These are phyloP conservation scores for Penicillium psychrofluorescens DNA, from an alignment of 495 filamentous ascomycete species.

Conservation along the genomic window DNA sequence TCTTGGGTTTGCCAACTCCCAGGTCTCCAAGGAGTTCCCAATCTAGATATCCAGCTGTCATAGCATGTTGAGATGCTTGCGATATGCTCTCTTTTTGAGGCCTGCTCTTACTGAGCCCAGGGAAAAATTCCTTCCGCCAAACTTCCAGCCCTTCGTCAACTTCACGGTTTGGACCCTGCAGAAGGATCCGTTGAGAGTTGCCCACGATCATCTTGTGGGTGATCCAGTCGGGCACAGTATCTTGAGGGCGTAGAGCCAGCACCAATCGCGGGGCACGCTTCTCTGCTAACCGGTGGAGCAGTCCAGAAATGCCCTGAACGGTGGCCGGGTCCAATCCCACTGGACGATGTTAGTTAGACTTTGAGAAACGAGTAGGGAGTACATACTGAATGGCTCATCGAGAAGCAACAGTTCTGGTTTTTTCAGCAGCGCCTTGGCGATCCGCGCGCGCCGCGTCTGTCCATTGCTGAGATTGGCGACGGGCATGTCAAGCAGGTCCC, in stretches of 20 bases:
- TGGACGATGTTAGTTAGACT: conserved; percentile 9
- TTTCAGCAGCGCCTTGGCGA: conserved; percentile 74
- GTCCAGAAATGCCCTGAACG: conserved; percentile 54
- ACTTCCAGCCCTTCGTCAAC: conserved; percentile 13
- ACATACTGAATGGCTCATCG: conserved; percentile 85
- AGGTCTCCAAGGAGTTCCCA: conserved; percentile 25
- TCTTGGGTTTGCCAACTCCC: conserved; percentile 1
- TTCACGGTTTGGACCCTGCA: conserved; percentile 20
- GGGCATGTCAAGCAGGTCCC: conserved; percentile 62
- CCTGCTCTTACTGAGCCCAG: too few relatives aligned
- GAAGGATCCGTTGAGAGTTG: conserved; percentile 48
- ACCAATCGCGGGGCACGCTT: conserved; percentile 62
- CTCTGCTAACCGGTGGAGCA: conserved; percentile 59
- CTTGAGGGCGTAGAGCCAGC: conserved; percentile 73
- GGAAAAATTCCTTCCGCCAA: conserved; percentile 12
- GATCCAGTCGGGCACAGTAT: conserved; percentile 82
- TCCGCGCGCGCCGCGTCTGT: conserved; percentile 77
- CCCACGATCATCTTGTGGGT: conserved; percentile 69
- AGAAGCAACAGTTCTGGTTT: conserved; percentile 76
- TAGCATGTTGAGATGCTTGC: conserved; percentile 2
- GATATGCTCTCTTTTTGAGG: conserved; percentile 3
- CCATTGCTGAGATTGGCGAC: conserved; percentile 88
- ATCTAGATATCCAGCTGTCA: conserved; percentile 23
- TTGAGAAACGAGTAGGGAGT: not conserved
- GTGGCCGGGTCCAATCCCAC: conserved; percentile 89